Percentiles rank a stretch among this genome's conserved stretches.
Conservation (phyloP, 2,329 filamentous ascomycete species). For the Cercospora brassicicola region DNA sequence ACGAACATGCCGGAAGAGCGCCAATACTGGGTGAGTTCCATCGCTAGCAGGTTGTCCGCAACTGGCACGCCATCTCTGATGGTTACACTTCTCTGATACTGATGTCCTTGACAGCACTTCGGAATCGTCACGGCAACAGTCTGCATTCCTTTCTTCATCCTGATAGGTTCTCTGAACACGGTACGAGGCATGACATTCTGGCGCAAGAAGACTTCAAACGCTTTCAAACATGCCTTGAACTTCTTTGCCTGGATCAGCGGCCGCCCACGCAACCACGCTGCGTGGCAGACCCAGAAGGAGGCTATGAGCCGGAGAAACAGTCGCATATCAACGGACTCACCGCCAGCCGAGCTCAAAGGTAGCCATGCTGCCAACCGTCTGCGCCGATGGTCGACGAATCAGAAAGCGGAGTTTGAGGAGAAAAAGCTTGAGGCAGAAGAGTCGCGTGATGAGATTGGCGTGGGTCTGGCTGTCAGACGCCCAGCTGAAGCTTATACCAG, state of each 20-base stretch:
- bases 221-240: background rate
- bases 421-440: constrained; percentile 1
- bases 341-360: background rate
- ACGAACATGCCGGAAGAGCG: constrained; percentile 46
- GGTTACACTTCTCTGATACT: too few species aligned
- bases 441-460: background rate
- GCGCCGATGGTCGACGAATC: constrained; percentile 7
- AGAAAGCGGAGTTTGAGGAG: constrained; percentile 5
- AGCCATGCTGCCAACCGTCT: background rate
- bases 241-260: background rate
- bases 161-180: constrained; percentile 49
- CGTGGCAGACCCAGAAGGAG: background rate
- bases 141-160: constrained; percentile 49
- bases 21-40: constrained; percentile 31
- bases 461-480: background rate
- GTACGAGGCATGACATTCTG: constrained; percentile 44
- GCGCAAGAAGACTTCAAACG: constrained; percentile 26
- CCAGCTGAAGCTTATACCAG: background rate
- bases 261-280: background rate
- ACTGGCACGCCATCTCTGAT: too few species aligned
- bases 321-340: background rate
- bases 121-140: constrained; percentile 45
- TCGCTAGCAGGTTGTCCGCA: too few species aligned
- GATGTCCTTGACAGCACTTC: constrained; percentile 34
- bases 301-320: background rate